phyloP scores from a whole-genome alignment of 2,329 filamentous ascomycete genomes.

The Paecilomyces sp. region DNA sequence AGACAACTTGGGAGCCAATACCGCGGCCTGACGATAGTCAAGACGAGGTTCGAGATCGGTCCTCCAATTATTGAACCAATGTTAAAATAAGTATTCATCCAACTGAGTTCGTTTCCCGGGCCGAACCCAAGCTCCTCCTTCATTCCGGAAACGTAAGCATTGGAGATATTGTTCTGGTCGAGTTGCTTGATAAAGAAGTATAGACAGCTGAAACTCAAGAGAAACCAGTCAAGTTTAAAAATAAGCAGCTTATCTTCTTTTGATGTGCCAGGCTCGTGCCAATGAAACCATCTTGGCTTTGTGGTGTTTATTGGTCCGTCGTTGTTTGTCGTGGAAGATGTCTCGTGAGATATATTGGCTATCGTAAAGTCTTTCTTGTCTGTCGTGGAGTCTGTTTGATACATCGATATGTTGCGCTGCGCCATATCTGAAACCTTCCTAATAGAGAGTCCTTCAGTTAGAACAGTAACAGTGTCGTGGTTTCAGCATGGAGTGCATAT shows the following conservation, averaged over 20 bases:
- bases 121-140: conserved; percentile 40
- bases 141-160: conserved; percentile 45
- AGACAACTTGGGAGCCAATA: conserved; percentile 35
- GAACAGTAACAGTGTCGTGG: no score
- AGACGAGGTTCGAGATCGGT: conserved; percentile 32
- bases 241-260: conserved; percentile 38
- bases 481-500: no score
- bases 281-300: conserved; percentile 9
- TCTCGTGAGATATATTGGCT: neutral
- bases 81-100: conserved; percentile 41
- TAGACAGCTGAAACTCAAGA: conserved; percentile 37
- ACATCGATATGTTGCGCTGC: no score
- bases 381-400: neutral
- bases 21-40: conserved; percentile 33
- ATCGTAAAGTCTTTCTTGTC: neutral
- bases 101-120: conserved; percentile 34
- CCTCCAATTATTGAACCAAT: conserved; percentile 34
- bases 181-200: conserved; percentile 42
- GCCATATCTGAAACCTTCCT: no score
- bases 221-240: conserved; percentile 43
- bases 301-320: neutral
- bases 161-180: conserved; percentile 40
- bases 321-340: neutral
- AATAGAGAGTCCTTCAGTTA: no score
- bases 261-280: conserved; percentile 37